Base-by-base conservation (phyloP, 176 grass and related monocot genomes). In the Hyparrhenia diplandra region DNA sequence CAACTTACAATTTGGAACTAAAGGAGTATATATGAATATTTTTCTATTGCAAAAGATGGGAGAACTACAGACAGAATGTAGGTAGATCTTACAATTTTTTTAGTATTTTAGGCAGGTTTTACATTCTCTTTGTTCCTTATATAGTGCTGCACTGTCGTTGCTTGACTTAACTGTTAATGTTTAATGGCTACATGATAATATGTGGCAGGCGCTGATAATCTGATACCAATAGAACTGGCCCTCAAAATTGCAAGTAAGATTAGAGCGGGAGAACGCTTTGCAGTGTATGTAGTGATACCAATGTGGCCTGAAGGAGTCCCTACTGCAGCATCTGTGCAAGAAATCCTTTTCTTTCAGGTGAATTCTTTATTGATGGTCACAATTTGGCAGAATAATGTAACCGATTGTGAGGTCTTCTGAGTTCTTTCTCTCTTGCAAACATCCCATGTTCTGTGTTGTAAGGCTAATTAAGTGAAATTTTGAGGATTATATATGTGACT, bases 261-360 rank as follows among this genome's bases (percentile, higher is more conserved):
- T 82, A 94, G 86, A 89, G 90, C 84, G 0, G 73, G 81, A 2
- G 86, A 98, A 58, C 84, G 90, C 5, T 98, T 98, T 87, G 88
- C 95, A 37, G 95, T 98, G 62, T 98, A 98, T 85, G 79, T 98
- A 70, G 74, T 98, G 63, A 98, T 98, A 83, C 95, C 95, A 47
- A 92, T 98, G 95, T 98, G 95, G 95, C 95, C 95, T 46, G 95
- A 98, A 91, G 95, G 95, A 81, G 88, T 89, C 65, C 95, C 95
- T 84, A 93, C 86, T 29, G 3, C 88, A 52, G 13, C 71, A 42
- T 89, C 95, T 71, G 90, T 95, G 69, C 92, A 98, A 84, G 95
- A 98, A 89, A 93, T 98, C 84, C 92, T 98, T 20, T 98, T 61
- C 84, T 98, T 94, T 86, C 96, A 95, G 92, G 96, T 95, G 77